Conservation (phyloP, 495 filamentous ascomycete species). For the Podospora conica region DNA sequence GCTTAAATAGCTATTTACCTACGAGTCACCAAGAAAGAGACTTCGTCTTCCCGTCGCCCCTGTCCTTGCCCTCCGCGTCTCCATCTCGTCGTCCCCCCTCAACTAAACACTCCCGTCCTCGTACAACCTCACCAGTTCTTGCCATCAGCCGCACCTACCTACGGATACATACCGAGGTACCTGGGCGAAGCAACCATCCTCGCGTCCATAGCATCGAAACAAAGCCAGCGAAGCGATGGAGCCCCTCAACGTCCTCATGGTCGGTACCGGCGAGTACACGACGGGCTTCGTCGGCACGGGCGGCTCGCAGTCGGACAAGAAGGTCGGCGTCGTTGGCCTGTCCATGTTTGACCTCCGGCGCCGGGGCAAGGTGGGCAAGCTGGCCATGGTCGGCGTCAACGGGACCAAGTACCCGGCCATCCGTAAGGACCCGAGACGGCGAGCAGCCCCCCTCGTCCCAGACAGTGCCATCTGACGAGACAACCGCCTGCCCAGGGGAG, state of each 20-base stretch:
- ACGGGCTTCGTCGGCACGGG: slow-evolving; percentile 80
- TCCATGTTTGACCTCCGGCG: slow-evolving; percentile 85
- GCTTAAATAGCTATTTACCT: not conserved
- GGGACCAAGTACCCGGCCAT: slow-evolving; percentile 88
- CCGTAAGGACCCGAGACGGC: slow-evolving; percentile 44
- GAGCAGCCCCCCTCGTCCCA: not conserved
- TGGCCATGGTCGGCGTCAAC: slow-evolving; percentile 86
- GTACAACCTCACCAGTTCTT: not conserved
- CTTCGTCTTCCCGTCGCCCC: not conserved
- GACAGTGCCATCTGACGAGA: not conserved
- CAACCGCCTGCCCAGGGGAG: slow-evolving; percentile 52
- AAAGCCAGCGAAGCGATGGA: slow-evolving; percentile 46
- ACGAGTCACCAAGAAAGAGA: not conserved
- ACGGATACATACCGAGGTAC: not conserved
- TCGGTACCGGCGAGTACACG: slow-evolving; percentile 94
- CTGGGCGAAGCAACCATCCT: not conserved
- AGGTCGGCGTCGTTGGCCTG: slow-evolving; percentile 85
- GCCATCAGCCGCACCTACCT: not conserved
- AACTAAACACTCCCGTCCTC: not conserved
- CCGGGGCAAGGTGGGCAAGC: slow-evolving; percentile 76
- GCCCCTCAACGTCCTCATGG: slow-evolving; percentile 83
- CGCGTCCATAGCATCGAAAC: not conserved
- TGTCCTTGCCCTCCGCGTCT: not conserved
- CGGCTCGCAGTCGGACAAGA: slow-evolving; percentile 79
- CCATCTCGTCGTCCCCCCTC: not conserved